Conservation (phyloP, 768 basidiomycete species). For the Lyophyllum atratum region DNA sequence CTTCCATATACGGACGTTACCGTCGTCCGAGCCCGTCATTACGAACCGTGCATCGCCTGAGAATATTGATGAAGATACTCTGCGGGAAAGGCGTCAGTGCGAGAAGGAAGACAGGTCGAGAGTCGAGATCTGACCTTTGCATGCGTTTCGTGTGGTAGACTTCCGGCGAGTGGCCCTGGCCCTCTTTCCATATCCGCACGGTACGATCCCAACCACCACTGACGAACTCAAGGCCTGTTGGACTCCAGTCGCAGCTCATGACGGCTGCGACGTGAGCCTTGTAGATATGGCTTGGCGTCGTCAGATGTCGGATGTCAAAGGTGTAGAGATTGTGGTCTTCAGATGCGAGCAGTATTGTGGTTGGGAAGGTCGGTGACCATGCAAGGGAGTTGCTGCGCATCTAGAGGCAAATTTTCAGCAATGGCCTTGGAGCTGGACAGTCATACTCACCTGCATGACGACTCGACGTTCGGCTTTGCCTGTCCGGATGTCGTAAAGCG, state of each 20-base stretch:
- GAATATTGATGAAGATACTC: constrained; percentile 87
- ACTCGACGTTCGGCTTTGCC: constrained; percentile 93
- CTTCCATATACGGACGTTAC: constrained; percentile 95
- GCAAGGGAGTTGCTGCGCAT: constrained; percentile 89
- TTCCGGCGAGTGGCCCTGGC: constrained; percentile 77
- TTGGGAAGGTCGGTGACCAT: constrained; percentile 97
- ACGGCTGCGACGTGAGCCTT: constrained; percentile 97
- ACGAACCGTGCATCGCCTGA: constrained; percentile 92
- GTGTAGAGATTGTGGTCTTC: constrained; percentile 99
- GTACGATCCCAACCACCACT: constrained; percentile 97
- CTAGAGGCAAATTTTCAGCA: constrained; percentile 31
- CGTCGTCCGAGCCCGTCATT: constrained; percentile 90
- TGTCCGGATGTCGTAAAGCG: constrained; percentile 93
- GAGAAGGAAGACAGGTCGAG: background rate
- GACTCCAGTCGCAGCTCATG: constrained; percentile 97
- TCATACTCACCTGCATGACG: constrained; percentile 73
- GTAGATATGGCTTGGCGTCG: constrained; percentile 87
- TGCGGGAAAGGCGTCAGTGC: constrained; percentile 26
- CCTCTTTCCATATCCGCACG: constrained; percentile 89
- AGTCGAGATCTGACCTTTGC: constrained; percentile 67
- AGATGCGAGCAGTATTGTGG: constrained; percentile 88
- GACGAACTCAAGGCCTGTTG: constrained; percentile 94
- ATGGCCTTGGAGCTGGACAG: background rate
- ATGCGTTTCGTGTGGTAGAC: constrained; percentile 99
- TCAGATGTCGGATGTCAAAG: constrained; percentile 88